Evolutionary conservation across 2,329 filamentous ascomycete genomes (phyloP).

Genomic region (Penicillium sp.): DNA sequence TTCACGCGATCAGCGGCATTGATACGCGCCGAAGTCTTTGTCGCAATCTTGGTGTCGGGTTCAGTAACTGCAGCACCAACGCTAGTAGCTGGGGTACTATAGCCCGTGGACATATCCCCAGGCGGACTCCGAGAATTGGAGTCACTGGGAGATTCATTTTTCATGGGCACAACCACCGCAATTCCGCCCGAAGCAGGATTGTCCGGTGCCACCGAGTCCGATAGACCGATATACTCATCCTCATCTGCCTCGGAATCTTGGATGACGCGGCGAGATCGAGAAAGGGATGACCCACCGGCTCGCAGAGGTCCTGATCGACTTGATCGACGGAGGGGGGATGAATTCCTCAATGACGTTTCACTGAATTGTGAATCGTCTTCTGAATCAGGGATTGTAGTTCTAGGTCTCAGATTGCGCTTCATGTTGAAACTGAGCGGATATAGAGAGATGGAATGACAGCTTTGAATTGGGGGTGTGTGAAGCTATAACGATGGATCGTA

Average conservation of each 20-base stretch:
- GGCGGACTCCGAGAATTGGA: constrained; percentile 41
- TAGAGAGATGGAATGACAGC: background rate
- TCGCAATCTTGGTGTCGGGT: constrained; percentile 34
- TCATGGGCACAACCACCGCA: constrained; percentile 34
- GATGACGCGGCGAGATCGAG: constrained; percentile 18
- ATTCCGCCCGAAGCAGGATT: background rate
- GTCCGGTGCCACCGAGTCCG: background rate
- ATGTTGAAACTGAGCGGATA: constrained; percentile 7
- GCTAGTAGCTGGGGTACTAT: constrained; percentile 64
- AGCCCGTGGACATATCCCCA: constrained; percentile 47
- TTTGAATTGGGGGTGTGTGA: background rate
- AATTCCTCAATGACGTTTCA: constrained; percentile 17
- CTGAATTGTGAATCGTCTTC: constrained; percentile 18
- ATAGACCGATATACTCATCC: constrained; percentile 10
- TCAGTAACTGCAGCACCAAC: constrained; percentile 53
- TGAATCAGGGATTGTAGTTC: constrained; percentile 19
- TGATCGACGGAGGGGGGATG: constrained; percentile 11
- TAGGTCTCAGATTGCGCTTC: constrained; percentile 12
- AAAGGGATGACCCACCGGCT: constrained; percentile 17
- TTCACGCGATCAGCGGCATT: constrained; percentile 48
- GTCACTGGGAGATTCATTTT: constrained; percentile 21
- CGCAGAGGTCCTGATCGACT: constrained; percentile 8
- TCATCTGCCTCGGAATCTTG: constrained; percentile 21
- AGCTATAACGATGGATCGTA: background rate
- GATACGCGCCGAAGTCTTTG: constrained; percentile 33